Conservation (phyloP, 805 yeast genomes). For the Priceomyces medius region DNA sequence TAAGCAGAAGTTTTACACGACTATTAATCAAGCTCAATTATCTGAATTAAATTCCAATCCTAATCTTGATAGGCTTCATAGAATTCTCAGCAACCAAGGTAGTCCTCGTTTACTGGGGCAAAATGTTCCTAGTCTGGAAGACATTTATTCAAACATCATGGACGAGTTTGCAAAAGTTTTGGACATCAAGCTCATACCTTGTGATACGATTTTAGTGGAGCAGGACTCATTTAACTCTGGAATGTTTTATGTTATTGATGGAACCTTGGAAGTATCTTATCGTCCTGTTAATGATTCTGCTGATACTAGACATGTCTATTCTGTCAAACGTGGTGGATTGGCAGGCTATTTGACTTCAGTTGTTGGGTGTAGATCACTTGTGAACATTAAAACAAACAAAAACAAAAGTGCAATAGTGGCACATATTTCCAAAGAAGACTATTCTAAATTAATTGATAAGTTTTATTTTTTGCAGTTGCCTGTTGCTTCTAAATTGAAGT, state of each 20-base stretch:
- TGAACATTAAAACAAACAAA: slow-evolving; percentile 60
- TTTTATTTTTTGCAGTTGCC: slow-evolving; percentile 74
- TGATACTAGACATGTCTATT: slow-evolving; percentile 43
- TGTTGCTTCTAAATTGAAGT: slow-evolving; percentile 70
- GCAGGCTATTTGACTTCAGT: slow-evolving; percentile 86
- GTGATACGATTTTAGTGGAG: slow-evolving; percentile 57
- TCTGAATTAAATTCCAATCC: slow-evolving; percentile 1
- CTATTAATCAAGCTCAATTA: slow-evolving; percentile 23
- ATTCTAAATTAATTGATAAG: slow-evolving; percentile 69
- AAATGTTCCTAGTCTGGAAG: slow-evolving; percentile 8
- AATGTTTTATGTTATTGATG: slow-evolving; percentile 75
- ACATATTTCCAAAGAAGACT: slow-evolving; percentile 58
- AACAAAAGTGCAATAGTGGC: slow-evolving; percentile 64
- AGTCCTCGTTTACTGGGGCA: neutral
- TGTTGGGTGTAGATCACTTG: slow-evolving; percentile 77
- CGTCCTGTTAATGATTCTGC: slow-evolving; percentile 7
- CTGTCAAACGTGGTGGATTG: slow-evolving; percentile 72
- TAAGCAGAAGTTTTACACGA: slow-evolving; percentile 27
- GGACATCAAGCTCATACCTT: slow-evolving; percentile 51
- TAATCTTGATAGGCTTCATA: neutral
- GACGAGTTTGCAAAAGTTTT: slow-evolving; percentile 59
- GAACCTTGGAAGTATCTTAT: slow-evolving; percentile 63
- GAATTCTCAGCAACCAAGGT: slow-evolving; percentile 8
- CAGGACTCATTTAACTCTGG: slow-evolving; percentile 73
- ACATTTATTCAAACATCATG: slow-evolving; percentile 52